Conservation (phyloP, 495 filamentous ascomycete species). For the Trichoderma asperelloides region DNA sequence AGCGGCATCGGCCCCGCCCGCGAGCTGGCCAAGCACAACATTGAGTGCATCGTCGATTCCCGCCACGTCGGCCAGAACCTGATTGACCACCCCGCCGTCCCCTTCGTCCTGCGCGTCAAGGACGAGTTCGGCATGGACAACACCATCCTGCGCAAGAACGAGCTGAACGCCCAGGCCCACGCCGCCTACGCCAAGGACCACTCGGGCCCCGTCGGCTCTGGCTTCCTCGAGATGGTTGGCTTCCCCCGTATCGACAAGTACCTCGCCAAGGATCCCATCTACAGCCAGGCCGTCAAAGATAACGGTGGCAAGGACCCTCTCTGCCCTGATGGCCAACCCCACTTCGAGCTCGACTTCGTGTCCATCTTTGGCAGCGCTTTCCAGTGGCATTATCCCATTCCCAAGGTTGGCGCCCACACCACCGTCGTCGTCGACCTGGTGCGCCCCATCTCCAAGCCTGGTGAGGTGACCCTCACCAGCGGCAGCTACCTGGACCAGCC, state of each 20-base stretch:
- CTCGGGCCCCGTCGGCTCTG: constrained; percentile 41
- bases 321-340: constrained; percentile 48
- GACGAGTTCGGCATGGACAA: constrained; percentile 47
- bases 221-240: constrained; percentile 47
- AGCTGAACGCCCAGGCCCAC: constrained; percentile 36
- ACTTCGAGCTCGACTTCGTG: constrained; percentile 60
- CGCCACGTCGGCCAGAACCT: constrained; percentile 52
- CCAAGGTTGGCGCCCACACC: constrained; percentile 38
- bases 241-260: constrained; percentile 48
- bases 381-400: constrained; percentile 54
- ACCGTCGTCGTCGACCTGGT: constrained; percentile 55
- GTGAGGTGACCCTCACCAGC: constrained; percentile 45
- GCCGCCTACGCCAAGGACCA: constrained; percentile 38
- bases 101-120: constrained; percentile 41
- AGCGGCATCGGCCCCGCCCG: constrained; percentile 44
- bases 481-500: constrained; percentile 42
- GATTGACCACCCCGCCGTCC: constrained; percentile 34
- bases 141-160: constrained; percentile 39
- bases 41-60: constrained; percentile 39
- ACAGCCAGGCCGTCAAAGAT: constrained; percentile 36
- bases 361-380: constrained; percentile 52
- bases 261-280: constrained; percentile 38
- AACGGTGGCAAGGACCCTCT: constrained; percentile 51
- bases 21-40: constrained; percentile 35
- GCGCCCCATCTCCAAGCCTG: constrained; percentile 40